Evolutionary conservation across 2,329 filamentous ascomycete genomes (phyloP), one percentile per base, ranked within the genome.

Genomic region (Cordyceps farinosa): DNA sequence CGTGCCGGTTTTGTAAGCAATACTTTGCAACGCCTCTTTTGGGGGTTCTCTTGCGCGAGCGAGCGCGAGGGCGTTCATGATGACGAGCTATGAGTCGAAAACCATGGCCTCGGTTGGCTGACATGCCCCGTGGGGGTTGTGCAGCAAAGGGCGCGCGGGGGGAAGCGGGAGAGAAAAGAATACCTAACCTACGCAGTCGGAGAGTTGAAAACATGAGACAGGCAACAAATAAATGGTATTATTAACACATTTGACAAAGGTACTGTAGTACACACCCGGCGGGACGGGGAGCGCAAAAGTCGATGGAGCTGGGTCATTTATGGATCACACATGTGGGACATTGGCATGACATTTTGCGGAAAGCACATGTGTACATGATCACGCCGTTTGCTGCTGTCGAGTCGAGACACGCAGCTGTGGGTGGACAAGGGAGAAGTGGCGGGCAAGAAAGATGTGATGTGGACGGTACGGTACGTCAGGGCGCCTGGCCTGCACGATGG

Each of bases 11-110:
- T 56, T 42, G 32, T 58, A 15, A 58, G 42, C 55, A 58, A 30
- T n/a, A 8, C 2, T 36, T 15, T 8, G 9, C 27, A 17, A 38
- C 51, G 51, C 53, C 11, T 32, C 27, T 22, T 44, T 30, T 30
- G 48, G 32, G 32, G 32, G 45, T 11, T 47, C 22, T 36, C 36
- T 52, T 30, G 17, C 50, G 30, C n/a, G 22, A 34, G 10, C 50
- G 38, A 55, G 22, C 22, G 22, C 22, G 22, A 22, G 22, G 38
- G 53, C 40, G 53, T 27, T 55, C 55, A 58, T 29, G 9, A 40
- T 58, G 55, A 58, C 32, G 15, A 9, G 30, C 13, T 36, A 58
- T 58, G 55, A 58, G 55, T 58, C 55, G 30, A 58, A 50, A 58
- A 22, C 17, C 3, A 8, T 5, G 11, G 7, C 13, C 10, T 48